These are phyloP conservation scores for Delphinella strobiligena DNA, from an alignment of 2,329 filamentous ascomycete genomes.

Conservation along the genomic window DNA sequence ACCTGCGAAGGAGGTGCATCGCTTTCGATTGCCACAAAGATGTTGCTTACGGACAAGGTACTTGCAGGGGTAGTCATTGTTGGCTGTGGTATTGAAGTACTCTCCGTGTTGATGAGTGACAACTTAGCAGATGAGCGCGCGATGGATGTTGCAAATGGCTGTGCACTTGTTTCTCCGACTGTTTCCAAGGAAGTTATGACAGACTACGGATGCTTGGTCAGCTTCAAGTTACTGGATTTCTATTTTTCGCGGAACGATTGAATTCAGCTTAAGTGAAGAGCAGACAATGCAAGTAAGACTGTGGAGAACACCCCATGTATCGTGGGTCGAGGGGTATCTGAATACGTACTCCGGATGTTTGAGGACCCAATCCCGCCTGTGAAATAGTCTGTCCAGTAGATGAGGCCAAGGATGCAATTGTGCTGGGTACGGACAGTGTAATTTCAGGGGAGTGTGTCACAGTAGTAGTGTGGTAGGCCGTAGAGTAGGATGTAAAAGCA, in stretches of 20 bases:
- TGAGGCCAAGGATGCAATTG: too few species aligned
- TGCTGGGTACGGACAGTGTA: too few species aligned
- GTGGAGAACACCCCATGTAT: background rate
- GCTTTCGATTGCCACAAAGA: slow-evolving; percentile 30
- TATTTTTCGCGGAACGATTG: too few species aligned
- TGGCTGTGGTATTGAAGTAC: slow-evolving; percentile 13
- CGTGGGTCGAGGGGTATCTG: too few species aligned
- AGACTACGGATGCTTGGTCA: background rate
- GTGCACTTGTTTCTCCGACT: slow-evolving; percentile 13
- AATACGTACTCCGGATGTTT: too few species aligned
- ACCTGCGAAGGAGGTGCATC: slow-evolving; percentile 30
- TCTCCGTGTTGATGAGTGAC: slow-evolving; percentile 18
- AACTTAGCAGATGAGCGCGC: slow-evolving; percentile 14
- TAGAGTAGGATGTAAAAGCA: background rate
- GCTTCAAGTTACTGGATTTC: too few species aligned
- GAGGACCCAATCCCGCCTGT: too few species aligned
- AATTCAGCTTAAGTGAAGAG: background rate
- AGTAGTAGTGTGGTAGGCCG: too few species aligned
- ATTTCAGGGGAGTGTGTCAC: too few species aligned
- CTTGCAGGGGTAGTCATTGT: slow-evolving; percentile 15
- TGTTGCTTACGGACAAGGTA: slow-evolving; percentile 13
- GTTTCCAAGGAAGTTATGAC: slow-evolving; percentile 15
- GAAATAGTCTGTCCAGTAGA: too few species aligned
- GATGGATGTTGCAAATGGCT: slow-evolving; percentile 19
- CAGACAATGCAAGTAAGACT: background rate